Base-by-base conservation (phyloP, 768 basidiomycete genomes). In the Tephrocybe sp. region DNA sequence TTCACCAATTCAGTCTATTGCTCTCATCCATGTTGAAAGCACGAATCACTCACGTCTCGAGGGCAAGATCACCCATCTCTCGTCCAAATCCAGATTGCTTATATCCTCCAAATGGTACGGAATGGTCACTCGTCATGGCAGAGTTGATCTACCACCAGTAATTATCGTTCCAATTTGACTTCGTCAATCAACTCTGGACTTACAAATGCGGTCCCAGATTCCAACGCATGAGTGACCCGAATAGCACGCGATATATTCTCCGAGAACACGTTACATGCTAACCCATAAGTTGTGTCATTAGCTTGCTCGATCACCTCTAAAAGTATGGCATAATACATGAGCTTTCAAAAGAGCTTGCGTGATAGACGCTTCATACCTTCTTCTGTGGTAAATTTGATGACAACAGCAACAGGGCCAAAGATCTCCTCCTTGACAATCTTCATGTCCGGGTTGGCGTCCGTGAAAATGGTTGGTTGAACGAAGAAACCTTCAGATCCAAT, bases 401-500 rank as follows among this genome's bases (percentile, higher is more conserved):
- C 65, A 29, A 80, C 83, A 49, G 78, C 78, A 36, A 89, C 87
- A 18, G 89, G 88, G 8, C 87, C 87, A 57, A 89, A 88, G 51
- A 88, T 87, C 62, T 89, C 80, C 54, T 84, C 83, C 42, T 58
- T 62, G 9, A 83, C 79, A 47, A 89, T 87, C 62, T 76, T 80
- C 82, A 86, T 86, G 24, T 80, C 77, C 0, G 77, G 73, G 18
- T 65, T 74, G 29, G 75, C 75, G 56, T 87, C 73, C 10, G 81
- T 77, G 65, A 89, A 84, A 55, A 89, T 71, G 7, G 89, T 90
- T 0, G 84, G 88, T 47, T 66, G 49, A 51, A 91, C 76, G 63
- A 81, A 90, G 72, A 73, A 88, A n/a, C 88, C 88, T 53, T 82
- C 73, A 0, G 57, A 65, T 7, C 84, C 84, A 55, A 69, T 66